phyloP scores from a whole-genome alignment of 2,329 filamentous ascomycete genomes.

The Trichophyton benhamiae region DNA sequence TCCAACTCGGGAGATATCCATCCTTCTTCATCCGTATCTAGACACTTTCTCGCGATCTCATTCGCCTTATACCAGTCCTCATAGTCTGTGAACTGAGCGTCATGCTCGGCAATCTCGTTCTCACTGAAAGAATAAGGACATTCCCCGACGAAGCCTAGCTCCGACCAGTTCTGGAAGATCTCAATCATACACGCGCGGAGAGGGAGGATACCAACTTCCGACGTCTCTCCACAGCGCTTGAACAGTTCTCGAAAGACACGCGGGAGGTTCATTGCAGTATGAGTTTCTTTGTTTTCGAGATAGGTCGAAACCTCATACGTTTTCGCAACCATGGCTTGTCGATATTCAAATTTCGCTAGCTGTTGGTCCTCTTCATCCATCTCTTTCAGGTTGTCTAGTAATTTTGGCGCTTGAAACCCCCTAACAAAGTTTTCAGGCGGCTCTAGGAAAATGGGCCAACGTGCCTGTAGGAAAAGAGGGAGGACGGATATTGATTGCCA shows the following conservation, averaged over 20 bases:
- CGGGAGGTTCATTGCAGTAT: constrained; percentile 18
- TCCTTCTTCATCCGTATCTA: constrained; percentile 26
- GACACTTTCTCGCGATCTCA: constrained; percentile 16
- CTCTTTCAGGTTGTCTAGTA: not conserved
- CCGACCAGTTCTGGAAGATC: constrained; percentile 18
- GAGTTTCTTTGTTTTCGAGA: constrained; percentile 8
- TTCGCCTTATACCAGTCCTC: constrained; percentile 12
- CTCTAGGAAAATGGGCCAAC: constrained; percentile 5
- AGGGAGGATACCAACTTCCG: constrained; percentile 19
- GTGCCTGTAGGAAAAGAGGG: constrained; percentile 18
- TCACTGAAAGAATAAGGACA: constrained; percentile 20
- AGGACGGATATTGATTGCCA: constrained; percentile 30
- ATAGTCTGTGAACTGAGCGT: constrained; percentile 22
- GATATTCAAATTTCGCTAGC: not conserved
- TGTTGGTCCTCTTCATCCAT: not conserved
- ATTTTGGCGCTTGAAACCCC: not conserved
- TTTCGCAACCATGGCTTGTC: not conserved
- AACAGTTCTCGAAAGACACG: constrained; percentile 22
- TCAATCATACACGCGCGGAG: constrained; percentile 24
- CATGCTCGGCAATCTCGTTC: constrained; percentile 18
- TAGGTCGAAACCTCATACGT: not conserved
- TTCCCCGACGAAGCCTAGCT: constrained; percentile 17
- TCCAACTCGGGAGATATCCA: constrained; percentile 26
- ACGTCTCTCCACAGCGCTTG: constrained; percentile 22
- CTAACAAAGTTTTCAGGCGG: not conserved